These are phyloP conservation scores for Aristolochia fimbriata DNA, from an alignment of 164 flowering plant genomes.

Conservation along the genomic window DNA sequence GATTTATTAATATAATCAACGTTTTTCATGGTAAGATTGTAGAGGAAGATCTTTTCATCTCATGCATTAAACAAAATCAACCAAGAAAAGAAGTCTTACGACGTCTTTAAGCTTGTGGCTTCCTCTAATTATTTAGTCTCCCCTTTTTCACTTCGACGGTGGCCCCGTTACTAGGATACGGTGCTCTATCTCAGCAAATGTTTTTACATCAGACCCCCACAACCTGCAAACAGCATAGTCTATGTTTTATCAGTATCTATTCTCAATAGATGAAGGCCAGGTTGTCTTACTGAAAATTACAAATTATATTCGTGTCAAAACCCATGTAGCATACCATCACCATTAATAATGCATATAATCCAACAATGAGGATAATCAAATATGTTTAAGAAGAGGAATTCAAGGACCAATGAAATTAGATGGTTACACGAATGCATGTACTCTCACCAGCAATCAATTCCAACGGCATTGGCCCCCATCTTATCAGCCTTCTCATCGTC, in stretches of 20 bases:
- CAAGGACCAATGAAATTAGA: neutral
- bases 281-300: too few relatives aligned
- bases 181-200: conserved; percentile 20
- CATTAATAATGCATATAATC: neutral
- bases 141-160: neutral
- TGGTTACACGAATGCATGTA: neutral
- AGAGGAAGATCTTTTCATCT: too few relatives aligned
- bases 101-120: too few relatives aligned
- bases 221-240: conserved; percentile 42
- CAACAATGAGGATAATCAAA: neutral
- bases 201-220: conserved; percentile 55
- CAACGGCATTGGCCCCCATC: conserved; percentile 70
- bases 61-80: too few relatives aligned
- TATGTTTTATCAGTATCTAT: neutral
- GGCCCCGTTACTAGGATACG: conserved; percentile 12
- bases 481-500: conserved; percentile 82
- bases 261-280: neutral
- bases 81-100: too few relatives aligned
- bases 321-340: neutral
- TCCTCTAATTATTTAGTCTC: too few relatives aligned
- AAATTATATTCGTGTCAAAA: neutral
- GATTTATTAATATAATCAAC: too few relatives aligned
- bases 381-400: too few relatives aligned
- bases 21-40: too few relatives aligned
- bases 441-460: conserved; percentile 80